Base-by-base conservation (phyloP, 2,329 filamentous ascomycete genomes). In the Mycogone perniciosa region DNA sequence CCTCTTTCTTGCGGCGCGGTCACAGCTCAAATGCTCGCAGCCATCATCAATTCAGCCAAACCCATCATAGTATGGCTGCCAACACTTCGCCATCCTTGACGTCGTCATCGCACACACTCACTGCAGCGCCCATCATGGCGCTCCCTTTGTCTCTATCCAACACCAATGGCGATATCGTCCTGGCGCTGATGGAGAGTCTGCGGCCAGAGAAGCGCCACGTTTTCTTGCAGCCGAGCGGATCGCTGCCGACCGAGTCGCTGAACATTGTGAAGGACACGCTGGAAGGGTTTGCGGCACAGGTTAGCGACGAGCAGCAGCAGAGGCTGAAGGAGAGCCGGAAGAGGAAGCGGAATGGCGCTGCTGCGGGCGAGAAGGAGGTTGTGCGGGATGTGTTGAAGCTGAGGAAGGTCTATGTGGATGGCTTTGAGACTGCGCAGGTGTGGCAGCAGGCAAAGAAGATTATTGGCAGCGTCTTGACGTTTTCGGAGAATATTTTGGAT, bases 391-490 rank as follows among this genome's bases (percentile, higher is more conserved):
- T 86, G 1, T 64, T 96, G 56, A 89, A 89, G 61, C 74, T 96
- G 61, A 85, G 87, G 60, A 90, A 88, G 67, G 74, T 99, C 11
- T 88, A 96, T 65, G 75, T 89, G 6, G 83, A 95, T 51, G 93
- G 92, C 0, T 96, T 97, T 60, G 88, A 87, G 60, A 85, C 88
- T 8, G 82, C 85, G 20, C 92, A 97, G 69, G 84, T 99, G 40
- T 99, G 92, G 88, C 89, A 96, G 68, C 93, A 99, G 71, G 87
- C 89, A 7, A 85, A 84, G 62, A 82, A 88, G 60, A 89, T 97
- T 20, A 84, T 97, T 51, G 78, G 68, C 9, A 75, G 76, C 43
- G 70, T 79, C 8, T 59, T 82, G 42, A 67, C 71, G 39, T 75
- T 79, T 56, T 76, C 77, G 0, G 68, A 74, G 44, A 66, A 69